Conservation (phyloP, 257 asterid species). For the Primulina huaijiensis region DNA sequence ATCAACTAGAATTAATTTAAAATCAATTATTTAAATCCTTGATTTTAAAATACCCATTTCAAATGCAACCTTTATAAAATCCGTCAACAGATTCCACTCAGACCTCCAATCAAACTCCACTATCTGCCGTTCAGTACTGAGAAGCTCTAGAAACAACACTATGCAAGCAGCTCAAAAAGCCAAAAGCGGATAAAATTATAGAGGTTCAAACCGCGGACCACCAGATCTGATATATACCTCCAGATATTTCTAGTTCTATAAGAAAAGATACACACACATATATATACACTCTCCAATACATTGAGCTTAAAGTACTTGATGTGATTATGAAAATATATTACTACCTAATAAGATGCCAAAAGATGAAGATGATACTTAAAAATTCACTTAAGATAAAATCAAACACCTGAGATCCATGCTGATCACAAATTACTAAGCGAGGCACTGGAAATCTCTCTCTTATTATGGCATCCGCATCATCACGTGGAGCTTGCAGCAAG, state of each 20-base stretch:
- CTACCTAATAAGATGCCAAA: not conserved
- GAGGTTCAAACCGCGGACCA: constrained; percentile 3
- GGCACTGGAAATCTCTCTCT: constrained; percentile 94
- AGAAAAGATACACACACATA: constrained; percentile 9
- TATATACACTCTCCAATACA: not conserved
- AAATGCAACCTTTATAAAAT: too few relatives aligned
- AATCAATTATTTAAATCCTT: not conserved
- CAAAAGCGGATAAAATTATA: not conserved
- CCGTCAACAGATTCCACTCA: not conserved
- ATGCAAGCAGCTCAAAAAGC: constrained; percentile 8
- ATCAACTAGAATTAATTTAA: too few relatives aligned
- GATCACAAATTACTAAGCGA: constrained; percentile 92
- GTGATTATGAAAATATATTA: not conserved
- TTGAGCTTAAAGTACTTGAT: constrained; percentile 2
- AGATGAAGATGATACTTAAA: constrained; percentile 14
- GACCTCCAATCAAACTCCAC: not conserved
- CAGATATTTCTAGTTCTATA: not conserved
- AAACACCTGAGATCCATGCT: constrained; percentile 90
- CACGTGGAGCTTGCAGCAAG: constrained; percentile 78
- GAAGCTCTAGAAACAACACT: constrained; percentile 12
- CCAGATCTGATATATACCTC: not conserved
- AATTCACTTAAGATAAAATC: constrained; percentile 21
- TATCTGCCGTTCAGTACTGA: not conserved
- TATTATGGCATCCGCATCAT: constrained; percentile 64
- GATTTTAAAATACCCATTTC: not conserved